Evolutionary conservation across 306 rosid species (phyloP).

Genomic region (Gleditsia sinensis): DNA sequence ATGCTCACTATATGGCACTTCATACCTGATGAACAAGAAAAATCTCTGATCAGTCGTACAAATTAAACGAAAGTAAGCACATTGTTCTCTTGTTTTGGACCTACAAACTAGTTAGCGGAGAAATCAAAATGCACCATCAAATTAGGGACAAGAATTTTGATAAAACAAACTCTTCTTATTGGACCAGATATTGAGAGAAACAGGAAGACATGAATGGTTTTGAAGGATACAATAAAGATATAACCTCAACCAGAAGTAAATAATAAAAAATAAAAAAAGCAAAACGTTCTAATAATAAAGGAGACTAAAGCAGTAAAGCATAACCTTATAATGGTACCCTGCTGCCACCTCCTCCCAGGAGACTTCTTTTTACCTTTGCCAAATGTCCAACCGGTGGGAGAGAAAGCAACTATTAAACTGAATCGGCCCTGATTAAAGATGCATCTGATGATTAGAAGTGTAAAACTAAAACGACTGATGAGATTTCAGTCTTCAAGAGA

Average conservation of each 20-base stretch:
- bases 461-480: background rate
- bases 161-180: background rate
- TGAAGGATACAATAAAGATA: background rate
- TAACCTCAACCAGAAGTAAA: background rate
- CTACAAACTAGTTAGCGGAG: slow-evolving; percentile 6
- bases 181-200: background rate
- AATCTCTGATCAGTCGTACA: background rate
- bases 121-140: background rate
- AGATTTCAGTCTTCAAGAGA: slow-evolving; percentile 12
- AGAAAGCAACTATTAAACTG: slow-evolving; percentile 89
- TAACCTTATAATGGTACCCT: slow-evolving; percentile 93
- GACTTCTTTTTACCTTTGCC: slow-evolving; percentile 93
- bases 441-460: slow-evolving; percentile 22
- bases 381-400: slow-evolving; percentile 95
- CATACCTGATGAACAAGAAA: slow-evolving; percentile 58
- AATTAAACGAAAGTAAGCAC: background rate
- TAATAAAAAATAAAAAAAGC: background rate
- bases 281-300: background rate
- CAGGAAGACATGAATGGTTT: background rate
- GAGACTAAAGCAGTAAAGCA: slow-evolving; percentile 19
- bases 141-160: background rate
- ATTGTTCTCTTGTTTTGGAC: background rate
- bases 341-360: slow-evolving; percentile 89
- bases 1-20: slow-evolving; percentile 96
- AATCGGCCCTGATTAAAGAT: slow-evolving; percentile 58